Evolutionary conservation across 2,329 filamentous ascomycete genomes (phyloP).

Genomic region (Nemania bipapillata): DNA sequence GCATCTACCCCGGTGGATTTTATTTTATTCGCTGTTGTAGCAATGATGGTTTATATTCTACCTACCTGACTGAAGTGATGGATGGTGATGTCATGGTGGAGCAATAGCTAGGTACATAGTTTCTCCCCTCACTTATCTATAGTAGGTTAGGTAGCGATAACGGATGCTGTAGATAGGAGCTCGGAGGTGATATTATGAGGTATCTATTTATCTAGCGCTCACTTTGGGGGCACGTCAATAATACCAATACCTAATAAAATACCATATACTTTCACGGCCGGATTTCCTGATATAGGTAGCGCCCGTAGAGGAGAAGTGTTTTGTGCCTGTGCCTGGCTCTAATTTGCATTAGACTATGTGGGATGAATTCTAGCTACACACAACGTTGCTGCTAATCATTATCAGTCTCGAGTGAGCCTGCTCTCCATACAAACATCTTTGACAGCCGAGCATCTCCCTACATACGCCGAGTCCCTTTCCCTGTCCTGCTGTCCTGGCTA

Average conservation of each 20-base stretch:
- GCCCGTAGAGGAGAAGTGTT: conserved; percentile 32
- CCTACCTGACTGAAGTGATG: not conserved
- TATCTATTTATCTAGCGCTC: not conserved
- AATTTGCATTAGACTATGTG: conserved; percentile 37
- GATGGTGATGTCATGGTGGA: conserved; percentile 35
- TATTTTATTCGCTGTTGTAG: not conserved
- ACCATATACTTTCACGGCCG: conserved; percentile 24
- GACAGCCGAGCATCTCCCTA: not conserved
- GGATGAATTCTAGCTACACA: conserved; percentile 10
- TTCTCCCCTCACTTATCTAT: not conserved
- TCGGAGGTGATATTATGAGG: not conserved
- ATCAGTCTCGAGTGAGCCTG: conserved; percentile 9
- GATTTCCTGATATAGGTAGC: conserved; percentile 47
- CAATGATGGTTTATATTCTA: not conserved
- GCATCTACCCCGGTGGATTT: too few relatives aligned
- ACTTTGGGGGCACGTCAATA: conserved; percentile 7
- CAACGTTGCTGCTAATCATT: conserved; percentile 2
- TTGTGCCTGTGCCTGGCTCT: conserved; percentile 41
- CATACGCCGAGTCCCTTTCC: not conserved
- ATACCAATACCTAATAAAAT: too few relatives aligned
- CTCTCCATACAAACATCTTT: conserved; percentile 6
- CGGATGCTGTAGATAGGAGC: not conserved
- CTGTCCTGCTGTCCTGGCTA: conserved; percentile 1
- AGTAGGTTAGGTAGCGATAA: not conserved
- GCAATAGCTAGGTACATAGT: conserved; percentile 19